Base-by-base conservation (phyloP, 306 rosid genomes). In the Luffa acutangula region DNA sequence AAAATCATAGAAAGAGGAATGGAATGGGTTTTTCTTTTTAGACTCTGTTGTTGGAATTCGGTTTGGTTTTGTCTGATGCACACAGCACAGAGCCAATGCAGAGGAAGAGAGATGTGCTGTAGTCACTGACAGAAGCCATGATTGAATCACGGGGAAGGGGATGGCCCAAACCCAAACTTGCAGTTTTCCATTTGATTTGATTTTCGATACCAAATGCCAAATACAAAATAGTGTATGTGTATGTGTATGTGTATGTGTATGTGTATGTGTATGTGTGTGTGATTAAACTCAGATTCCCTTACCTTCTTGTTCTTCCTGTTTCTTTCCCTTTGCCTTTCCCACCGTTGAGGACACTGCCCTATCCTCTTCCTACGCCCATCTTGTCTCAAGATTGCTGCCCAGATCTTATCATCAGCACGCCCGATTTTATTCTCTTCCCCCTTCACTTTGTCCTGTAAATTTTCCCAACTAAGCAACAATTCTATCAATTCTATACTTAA, bases 101-200 rank as follows among this genome's bases (percentile, higher is more conserved):
- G 8, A 9, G 25, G n/a, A 25, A 17, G 48, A 70, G 56, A 21
- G 9, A 9, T 45, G 41, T 48, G 76, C 39, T 71, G 56, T 48
- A 20, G 56, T 15, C 41, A 72, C 77, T 72, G 77, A 72, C 77
- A 72, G 2, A 7, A 7, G 59, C 43, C 77, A 72, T 72, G 59
- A 72, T 72, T 72, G 59, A 72, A 72, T 72, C 77, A 72, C 77
- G 77, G 58, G 77, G 59, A 72, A 0, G 53, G 15, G 18, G 67
- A 62, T 62, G 67, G 17, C 67, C 42, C 67, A 62, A 20, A 25
- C 42, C 42, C 5, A 4, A 39, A 39, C 42, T 25, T 15, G 3
- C 64, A 54, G 25, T 15, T 21, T 58, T n/a, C 20, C 34, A 21
- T 58, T 58, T 58, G 36, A 21, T 58, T 58, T 58, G 64, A 36